phyloP scores from a whole-genome alignment of 768 basidiomycete genomes.

The Naganishia kalamii region DNA sequence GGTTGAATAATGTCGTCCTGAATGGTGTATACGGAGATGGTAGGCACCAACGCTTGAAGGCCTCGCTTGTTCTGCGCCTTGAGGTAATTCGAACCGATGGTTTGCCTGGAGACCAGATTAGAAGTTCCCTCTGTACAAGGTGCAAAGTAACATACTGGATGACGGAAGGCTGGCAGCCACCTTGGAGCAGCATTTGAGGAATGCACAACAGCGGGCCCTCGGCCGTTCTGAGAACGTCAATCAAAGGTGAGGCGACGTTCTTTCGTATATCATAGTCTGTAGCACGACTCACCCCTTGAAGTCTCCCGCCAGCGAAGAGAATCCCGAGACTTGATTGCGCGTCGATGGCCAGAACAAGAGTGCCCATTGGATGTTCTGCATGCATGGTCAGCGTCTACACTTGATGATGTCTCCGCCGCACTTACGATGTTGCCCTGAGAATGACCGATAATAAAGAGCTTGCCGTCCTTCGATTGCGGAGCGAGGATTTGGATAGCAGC shows the following conservation, averaged over 20 bases:
- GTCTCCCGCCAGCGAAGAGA: constrained; percentile 31
- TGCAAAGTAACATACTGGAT: constrained; percentile 23
- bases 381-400: too few relatives aligned
- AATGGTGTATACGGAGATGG: constrained; percentile 31
- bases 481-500: constrained; percentile 32
- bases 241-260: neutral
- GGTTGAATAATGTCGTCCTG: constrained; percentile 39
- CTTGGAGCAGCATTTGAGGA: constrained; percentile 20
- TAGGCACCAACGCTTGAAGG: constrained; percentile 33
- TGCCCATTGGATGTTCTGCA: constrained; percentile 28
- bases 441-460: constrained; percentile 37
- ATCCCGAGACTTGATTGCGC: constrained; percentile 27
- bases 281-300: constrained; percentile 35
- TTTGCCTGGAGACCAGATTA: constrained; percentile 21
- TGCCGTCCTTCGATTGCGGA: constrained; percentile 26
- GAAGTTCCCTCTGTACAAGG: neutral
- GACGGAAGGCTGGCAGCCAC: constrained; percentile 32
- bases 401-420: neutral
- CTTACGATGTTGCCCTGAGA: constrained; percentile 30
- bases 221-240: constrained; percentile 16
- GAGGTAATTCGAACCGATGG: constrained; percentile 32
- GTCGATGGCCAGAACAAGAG: constrained; percentile 35
- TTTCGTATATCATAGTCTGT: neutral
- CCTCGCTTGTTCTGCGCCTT: constrained; percentile 31
- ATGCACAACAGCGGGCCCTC: constrained; percentile 28